phyloP scores from a whole-genome alignment of 2,329 filamentous ascomycete species.

The Ilyonectria robusta region DNA sequence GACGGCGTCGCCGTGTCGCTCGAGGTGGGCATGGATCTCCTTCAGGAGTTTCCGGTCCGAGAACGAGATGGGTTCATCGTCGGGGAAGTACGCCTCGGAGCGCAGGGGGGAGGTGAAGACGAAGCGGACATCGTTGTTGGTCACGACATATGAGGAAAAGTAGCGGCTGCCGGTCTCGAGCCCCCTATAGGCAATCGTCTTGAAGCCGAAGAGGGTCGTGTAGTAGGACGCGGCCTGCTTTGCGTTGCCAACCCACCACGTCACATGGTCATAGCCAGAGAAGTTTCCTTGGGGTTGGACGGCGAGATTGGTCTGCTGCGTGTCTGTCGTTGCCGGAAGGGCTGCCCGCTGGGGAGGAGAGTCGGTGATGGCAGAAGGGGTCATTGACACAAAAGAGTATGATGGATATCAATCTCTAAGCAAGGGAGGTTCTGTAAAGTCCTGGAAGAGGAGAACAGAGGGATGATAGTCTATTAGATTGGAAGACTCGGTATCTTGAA shows the following conservation, averaged over 20 bases:
- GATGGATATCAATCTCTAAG: conserved; percentile 29
- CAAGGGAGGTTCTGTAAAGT: conserved; percentile 8
- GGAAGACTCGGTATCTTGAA: neutral
- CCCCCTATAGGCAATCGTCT: conserved; percentile 84
- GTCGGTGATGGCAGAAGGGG: conserved; percentile 70
- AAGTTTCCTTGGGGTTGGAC: conserved; percentile 72
- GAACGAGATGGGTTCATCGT: conserved; percentile 72
- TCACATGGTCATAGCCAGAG: conserved; percentile 91
- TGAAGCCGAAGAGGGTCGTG: conserved; percentile 88
- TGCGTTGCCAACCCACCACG: conserved; percentile 97
- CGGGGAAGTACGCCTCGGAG: conserved; percentile 67
- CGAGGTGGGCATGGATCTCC: conserved; percentile 86
- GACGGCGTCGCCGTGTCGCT: conserved; percentile 91
- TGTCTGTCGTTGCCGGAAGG: conserved; percentile 52
- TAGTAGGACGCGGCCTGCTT: conserved; percentile 96
- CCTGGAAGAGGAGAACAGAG: neutral
- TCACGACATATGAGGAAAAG: conserved; percentile 87
- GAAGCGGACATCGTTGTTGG: conserved; percentile 83
- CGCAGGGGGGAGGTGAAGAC: conserved; percentile 88
- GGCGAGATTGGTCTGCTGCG: conserved; percentile 64
- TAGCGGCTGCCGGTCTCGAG: conserved; percentile 89
- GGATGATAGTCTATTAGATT: neutral
- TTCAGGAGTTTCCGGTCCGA: conserved; percentile 76
- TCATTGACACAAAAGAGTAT: conserved; percentile 60
- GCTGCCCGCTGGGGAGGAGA: conserved; percentile 62